Evolutionary conservation across 208 protist genomes (phyloP).

Genomic region (Angomonas deanei): DNA sequence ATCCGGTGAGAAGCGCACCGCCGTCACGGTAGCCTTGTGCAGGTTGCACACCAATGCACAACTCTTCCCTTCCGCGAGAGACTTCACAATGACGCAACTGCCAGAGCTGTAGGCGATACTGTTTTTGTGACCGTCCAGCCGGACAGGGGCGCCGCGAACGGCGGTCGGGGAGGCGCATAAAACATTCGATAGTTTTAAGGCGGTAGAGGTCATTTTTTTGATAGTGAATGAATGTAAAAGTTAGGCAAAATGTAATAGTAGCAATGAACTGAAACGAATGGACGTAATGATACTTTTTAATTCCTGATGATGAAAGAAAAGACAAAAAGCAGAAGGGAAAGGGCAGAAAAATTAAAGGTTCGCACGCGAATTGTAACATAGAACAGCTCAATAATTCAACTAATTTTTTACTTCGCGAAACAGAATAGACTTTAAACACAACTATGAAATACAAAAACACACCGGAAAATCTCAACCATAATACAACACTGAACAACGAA

Average conservation of each 20-base stretch:
- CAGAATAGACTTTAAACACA: no score
- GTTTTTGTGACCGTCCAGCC: conserved; percentile 16
- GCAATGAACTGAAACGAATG: conserved; percentile 10
- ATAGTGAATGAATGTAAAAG: neutral
- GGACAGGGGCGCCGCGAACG: conserved; percentile 20
- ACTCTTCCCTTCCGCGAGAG: neutral
- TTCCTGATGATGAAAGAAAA: conserved; percentile 4
- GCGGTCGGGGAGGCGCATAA: conserved; percentile 30
- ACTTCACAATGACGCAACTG: conserved; percentile 26
- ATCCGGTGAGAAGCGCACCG: conserved; percentile 33
- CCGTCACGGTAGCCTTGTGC: conserved; percentile 35
- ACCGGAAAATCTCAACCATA: no score
- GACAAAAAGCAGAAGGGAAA: neutral
- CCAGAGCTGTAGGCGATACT: conserved; percentile 37
- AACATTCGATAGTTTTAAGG: conserved; percentile 13
- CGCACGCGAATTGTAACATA: no score
- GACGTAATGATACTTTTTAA: neutral
- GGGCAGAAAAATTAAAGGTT: neutral
- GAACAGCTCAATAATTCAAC: no score
- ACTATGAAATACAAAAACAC: neutral
- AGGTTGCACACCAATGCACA: conserved; percentile 13
- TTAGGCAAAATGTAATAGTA: neutral
- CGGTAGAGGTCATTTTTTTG: conserved; percentile 21
- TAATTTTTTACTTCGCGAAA: no score
- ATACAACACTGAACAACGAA: no score